phyloP scores from a whole-genome alignment of 1,284 basidiomycete species.

The Vanrija humicola region DNA sequence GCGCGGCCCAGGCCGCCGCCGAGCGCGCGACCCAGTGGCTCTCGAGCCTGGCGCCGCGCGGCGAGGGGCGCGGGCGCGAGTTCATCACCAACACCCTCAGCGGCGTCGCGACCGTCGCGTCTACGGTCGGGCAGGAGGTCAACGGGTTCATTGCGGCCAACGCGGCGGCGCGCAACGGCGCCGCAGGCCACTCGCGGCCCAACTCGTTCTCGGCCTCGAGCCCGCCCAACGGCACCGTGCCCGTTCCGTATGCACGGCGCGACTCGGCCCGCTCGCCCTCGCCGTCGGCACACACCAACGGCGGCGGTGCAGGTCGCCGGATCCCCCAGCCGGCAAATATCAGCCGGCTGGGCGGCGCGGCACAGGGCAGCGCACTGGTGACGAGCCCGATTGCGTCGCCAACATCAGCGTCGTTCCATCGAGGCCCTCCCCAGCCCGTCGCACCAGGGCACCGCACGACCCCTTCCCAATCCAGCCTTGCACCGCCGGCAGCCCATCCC shows the following conservation, averaged over 20 bases:
- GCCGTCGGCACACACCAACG: neutral
- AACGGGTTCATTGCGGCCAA: slow-evolving; percentile 12
- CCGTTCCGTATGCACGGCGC: neutral
- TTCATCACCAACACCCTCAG: slow-evolving; percentile 37
- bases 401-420: neutral
- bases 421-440: neutral
- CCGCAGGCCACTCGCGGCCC: slow-evolving; percentile 1
- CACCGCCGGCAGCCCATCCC: neutral
- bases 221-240: slow-evolving; percentile 5
- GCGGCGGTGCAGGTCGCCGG: slow-evolving; percentile 1
- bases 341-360: slow-evolving; percentile 1
- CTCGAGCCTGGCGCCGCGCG: slow-evolving; percentile 40
- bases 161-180: neutral
- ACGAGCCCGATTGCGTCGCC: neutral
- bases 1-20: slow-evolving; percentile 12
- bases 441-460: neutral
- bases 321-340: slow-evolving; percentile 33
- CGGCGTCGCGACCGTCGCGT: slow-evolving; percentile 41
- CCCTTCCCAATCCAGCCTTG: neutral
- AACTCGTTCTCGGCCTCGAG: slow-evolving; percentile 7
- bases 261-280: slow-evolving; percentile 6
- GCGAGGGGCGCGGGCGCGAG: slow-evolving; percentile 41
- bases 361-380: neutral
- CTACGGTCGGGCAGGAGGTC: slow-evolving; percentile 19
- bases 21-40: slow-evolving; percentile 42